phyloP scores from a whole-genome alignment of 192 early-diverging fungal species.

The Allomyces javanicus region DNA sequence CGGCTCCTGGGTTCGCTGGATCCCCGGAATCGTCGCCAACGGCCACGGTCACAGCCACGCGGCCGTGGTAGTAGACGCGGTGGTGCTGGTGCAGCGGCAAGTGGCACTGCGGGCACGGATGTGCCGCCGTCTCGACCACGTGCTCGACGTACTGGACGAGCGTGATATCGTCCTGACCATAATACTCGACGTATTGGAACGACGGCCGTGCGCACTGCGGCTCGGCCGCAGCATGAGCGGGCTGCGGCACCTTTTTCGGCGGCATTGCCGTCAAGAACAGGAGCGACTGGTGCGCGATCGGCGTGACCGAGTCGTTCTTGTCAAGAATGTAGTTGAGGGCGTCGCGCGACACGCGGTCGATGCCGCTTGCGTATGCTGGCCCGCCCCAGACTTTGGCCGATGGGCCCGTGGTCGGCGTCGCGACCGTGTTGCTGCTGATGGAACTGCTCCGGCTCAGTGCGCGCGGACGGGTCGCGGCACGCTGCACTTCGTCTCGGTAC shows the following conservation, averaged over 20 bases:
- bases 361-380: neutral
- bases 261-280: neutral
- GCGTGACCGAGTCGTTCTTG: neutral
- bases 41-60: constrained; percentile 54
- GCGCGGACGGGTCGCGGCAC: neutral
- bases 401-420: constrained; percentile 19
- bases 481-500: constrained; percentile 37
- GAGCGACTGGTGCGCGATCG: neutral
- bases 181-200: constrained; percentile 63
- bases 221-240: constrained; percentile 8
- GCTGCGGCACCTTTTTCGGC: no score
- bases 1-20: no score
- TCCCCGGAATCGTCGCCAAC: constrained; percentile 23
- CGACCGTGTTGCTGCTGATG: constrained; percentile 26
- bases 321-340: neutral
- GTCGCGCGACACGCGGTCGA: neutral
- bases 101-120: constrained; percentile 49
- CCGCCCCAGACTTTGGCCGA: constrained; percentile 6
- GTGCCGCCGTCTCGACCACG: constrained; percentile 25
- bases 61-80: constrained; percentile 69
- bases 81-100: constrained; percentile 62
- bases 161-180: constrained; percentile 56
- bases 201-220: constrained; percentile 25
- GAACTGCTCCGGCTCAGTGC: constrained; percentile 4
- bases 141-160: constrained; percentile 76